Evolutionary conservation across 768 basidiomycete species (phyloP), one percentile per base, ranked within the genome.

Genomic region (Serendipita vermifera): DNA sequence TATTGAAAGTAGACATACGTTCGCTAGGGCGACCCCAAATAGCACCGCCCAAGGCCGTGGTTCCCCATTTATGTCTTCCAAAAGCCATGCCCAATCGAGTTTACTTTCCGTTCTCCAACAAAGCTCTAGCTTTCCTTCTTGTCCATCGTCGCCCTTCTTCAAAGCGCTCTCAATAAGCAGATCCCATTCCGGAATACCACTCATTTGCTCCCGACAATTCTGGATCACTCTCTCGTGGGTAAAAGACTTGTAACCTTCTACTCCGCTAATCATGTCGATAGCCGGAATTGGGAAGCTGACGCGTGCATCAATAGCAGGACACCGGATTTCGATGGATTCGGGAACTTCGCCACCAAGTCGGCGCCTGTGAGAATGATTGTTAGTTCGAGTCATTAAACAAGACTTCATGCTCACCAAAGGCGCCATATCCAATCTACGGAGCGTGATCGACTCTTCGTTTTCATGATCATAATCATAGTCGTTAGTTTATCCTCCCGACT

Each of bases 381-480:
- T 22, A 38, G 38, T 5, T 20, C 32, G 33, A 11, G 33, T 24
- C 31, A 9, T 24, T 38, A 55, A 17, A 39, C 33, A n/a, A 15
- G 33, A 26, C 9, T 38, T 24, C 29, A 33, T 24, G 58, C 69
- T 56, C 61, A 83, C 91, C 88, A 91, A 41, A 96, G 70, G 54
- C 79, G 76, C 92, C 91, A 96, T 40, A 81, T 73, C 93, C 93
- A 97, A 66, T 96, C 91, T 35, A 79, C 74, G 1, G 87, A 83
- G 54, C 89, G 73, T 3, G 84, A 81, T 27, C 87, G 78, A 59
- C 80, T 82, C 65, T 85, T 87, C 15, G 74, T 62, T 63, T 94
- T 93, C 68, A 93, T 87, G 27, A 94, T 74, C 66, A 92, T 94
- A 26, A 94, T 77, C 60, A 90, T 84, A 0, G 83, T 87, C 3